Evolutionary conservation across 805 yeast genomes (phyloP).

Genomic region (Kregervanrija pseudodelftensis): DNA sequence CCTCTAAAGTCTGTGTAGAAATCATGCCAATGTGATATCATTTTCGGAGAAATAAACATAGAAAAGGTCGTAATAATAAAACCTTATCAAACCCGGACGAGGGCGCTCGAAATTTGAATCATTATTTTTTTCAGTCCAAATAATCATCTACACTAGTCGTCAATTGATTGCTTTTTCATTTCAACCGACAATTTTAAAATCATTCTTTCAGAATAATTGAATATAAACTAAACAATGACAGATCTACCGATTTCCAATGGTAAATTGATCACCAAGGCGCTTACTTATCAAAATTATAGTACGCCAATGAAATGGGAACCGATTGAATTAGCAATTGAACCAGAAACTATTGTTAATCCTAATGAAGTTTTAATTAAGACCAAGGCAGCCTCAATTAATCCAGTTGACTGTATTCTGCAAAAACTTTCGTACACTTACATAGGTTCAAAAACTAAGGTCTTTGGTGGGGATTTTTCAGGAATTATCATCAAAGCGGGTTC

Average conservation of each 20-base stretch:
- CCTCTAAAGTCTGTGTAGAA: too few species aligned
- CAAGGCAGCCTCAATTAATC: constrained; percentile 17
- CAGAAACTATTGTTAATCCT: constrained; percentile 5
- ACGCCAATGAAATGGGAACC: constrained; percentile 6
- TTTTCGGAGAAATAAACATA: too few species aligned
- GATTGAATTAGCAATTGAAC: constrained; percentile 3
- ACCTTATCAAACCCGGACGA: too few species aligned
- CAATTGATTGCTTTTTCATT: too few species aligned
- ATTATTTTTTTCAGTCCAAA: too few species aligned
- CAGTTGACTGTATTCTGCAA: constrained; percentile 15
- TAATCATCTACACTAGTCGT: too few species aligned
- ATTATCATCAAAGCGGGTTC: constrained; percentile 16
- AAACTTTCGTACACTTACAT: constrained; percentile 4
- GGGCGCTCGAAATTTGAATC: too few species aligned
- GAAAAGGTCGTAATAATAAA: too few species aligned
- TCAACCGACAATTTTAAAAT: too few species aligned
- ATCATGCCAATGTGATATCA: too few species aligned
- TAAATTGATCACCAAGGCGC: constrained; percentile 7
- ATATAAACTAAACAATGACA: too few species aligned
- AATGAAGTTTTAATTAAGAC: constrained; percentile 14
- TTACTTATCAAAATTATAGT: constrained; percentile 11
- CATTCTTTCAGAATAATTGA: too few species aligned
- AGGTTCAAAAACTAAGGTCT: constrained; percentile 10
- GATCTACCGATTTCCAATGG: constrained; percentile 4
- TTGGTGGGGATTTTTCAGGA: constrained; percentile 23